Percentiles rank a stretch among this genome's conserved stretches.
phyloP scores from a whole-genome alignment of 2,329 filamentous ascomycete species.

The Pseudogymnoascus sp. region DNA sequence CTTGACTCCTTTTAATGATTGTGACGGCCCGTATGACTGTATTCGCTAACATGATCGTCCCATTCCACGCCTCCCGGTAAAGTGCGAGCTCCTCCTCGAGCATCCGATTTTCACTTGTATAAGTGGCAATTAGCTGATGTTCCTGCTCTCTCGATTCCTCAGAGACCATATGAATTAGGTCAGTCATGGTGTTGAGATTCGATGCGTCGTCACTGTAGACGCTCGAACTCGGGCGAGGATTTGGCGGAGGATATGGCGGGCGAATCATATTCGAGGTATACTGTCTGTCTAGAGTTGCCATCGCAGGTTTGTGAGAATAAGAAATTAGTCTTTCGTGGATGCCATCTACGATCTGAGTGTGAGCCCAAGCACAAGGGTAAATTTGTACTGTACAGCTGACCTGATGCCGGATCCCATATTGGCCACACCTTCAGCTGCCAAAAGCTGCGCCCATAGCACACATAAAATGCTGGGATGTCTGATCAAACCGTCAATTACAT shows the following conservation, averaged over 20 bases:
- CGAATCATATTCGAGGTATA: too few relatives aligned
- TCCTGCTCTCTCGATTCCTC: conserved; percentile 15
- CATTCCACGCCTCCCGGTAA: conserved; percentile 11
- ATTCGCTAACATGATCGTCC: conserved; percentile 16
- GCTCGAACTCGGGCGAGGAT: conserved; percentile 11
- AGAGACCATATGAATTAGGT: conserved; percentile 13
- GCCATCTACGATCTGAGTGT: too few relatives aligned
- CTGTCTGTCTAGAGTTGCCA: too few relatives aligned
- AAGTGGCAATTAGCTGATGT: conserved; percentile 15
- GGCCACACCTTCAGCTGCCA: not conserved
- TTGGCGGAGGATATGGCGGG: conserved; percentile 1
- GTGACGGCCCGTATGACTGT: not conserved
- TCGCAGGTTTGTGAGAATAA: not conserved
- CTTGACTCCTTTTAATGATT: conserved; percentile 14
- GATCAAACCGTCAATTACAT: too few relatives aligned
- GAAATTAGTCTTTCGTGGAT: not conserved
- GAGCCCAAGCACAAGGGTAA: too few relatives aligned
- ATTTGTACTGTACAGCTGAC: too few relatives aligned
- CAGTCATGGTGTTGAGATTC: conserved; percentile 13
- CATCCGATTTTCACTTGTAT: conserved; percentile 14
- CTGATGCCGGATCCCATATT: too few relatives aligned
- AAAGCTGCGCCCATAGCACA: not conserved
- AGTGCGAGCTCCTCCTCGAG: conserved; percentile 15
- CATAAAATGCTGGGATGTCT: too few relatives aligned
- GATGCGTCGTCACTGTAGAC: not conserved